These are phyloP conservation scores for Alternaria panax DNA, from an alignment of 2,329 filamentous ascomycete species.

Conservation along the genomic window DNA sequence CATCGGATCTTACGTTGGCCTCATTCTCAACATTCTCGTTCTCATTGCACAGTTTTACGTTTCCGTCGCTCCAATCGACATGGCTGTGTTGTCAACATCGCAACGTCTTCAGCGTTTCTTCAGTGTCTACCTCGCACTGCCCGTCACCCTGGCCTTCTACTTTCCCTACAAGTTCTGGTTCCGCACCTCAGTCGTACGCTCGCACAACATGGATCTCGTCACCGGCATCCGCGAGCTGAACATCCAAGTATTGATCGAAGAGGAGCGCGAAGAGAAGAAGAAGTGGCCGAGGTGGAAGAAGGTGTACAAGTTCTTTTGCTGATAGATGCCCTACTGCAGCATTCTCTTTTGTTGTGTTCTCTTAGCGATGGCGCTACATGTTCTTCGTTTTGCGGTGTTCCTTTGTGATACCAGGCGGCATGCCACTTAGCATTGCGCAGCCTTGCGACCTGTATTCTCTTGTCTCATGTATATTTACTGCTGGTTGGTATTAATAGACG, in stretches of 20 bases:
- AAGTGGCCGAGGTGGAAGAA: constrained; percentile 59
- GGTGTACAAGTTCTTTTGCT: constrained; percentile 59
- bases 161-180: constrained; percentile 78
- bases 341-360: constrained; percentile 7
- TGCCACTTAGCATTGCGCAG: constrained; percentile 34
- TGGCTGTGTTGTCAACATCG: constrained; percentile 53
- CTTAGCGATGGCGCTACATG: constrained; percentile 19
- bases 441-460: constrained; percentile 23
- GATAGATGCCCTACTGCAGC: neutral
- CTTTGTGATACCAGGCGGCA: constrained; percentile 47
- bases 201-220: constrained; percentile 82
- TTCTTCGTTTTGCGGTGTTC: constrained; percentile 21
- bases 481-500: constrained; percentile 4
- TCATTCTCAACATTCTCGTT: constrained; percentile 77
- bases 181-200: constrained; percentile 70
- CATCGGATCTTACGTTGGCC: constrained; percentile 79
- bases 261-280: constrained; percentile 78
- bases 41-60: constrained; percentile 89
- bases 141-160: constrained; percentile 73
- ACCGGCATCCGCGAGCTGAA: constrained; percentile 88
- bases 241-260: constrained; percentile 75
- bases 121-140: constrained; percentile 72
- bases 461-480: constrained; percentile 14
- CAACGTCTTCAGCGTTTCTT: constrained; percentile 73
- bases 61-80: constrained; percentile 76